phyloP scores from a whole-genome alignment of 495 filamentous ascomycete genomes.

The Cetradonia linearis region DNA sequence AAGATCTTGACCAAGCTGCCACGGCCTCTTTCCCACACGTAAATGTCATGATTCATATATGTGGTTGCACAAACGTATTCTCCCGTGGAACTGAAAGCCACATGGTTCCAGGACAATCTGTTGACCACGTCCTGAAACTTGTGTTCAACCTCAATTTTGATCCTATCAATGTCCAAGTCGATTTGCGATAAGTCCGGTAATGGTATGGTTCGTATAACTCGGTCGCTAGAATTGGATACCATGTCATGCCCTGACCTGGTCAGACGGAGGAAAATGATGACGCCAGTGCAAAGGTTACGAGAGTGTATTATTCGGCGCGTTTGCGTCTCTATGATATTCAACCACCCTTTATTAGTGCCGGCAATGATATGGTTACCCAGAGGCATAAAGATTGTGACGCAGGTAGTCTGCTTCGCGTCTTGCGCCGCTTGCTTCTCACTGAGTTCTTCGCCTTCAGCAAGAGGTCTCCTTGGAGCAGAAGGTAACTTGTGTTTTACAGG shows the following conservation, averaged over 20 bases:
- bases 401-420: constrained; percentile 89
- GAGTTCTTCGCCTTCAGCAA: constrained; percentile 47
- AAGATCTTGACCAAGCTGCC: constrained; percentile 94
- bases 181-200: constrained; percentile 52
- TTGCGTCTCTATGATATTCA: constrained; percentile 82
- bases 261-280: constrained; percentile 79
- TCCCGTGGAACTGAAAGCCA: constrained; percentile 82
- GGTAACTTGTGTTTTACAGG: constrained; percentile 68
- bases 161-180: constrained; percentile 38
- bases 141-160: constrained; percentile 86
- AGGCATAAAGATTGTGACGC: constrained; percentile 76
- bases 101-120: constrained; percentile 87
- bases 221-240: constrained; percentile 81
- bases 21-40: constrained; percentile 91
- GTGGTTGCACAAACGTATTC: constrained; percentile 90
- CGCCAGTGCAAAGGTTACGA: constrained; percentile 65
- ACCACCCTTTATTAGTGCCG: constrained; percentile 86
- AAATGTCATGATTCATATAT: constrained; percentile 94
- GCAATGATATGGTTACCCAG: constrained; percentile 78
- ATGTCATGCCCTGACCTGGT: constrained; percentile 73
- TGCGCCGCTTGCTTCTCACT: constrained; percentile 79
- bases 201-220: constrained; percentile 82
- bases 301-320: constrained; percentile 74
- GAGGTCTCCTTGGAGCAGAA: constrained; percentile 63
- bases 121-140: constrained; percentile 98